These are phyloP conservation scores for Kodamaea ohmeri DNA, from an alignment of 1,139 yeast genomes.

Conservation along the genomic window DNA sequence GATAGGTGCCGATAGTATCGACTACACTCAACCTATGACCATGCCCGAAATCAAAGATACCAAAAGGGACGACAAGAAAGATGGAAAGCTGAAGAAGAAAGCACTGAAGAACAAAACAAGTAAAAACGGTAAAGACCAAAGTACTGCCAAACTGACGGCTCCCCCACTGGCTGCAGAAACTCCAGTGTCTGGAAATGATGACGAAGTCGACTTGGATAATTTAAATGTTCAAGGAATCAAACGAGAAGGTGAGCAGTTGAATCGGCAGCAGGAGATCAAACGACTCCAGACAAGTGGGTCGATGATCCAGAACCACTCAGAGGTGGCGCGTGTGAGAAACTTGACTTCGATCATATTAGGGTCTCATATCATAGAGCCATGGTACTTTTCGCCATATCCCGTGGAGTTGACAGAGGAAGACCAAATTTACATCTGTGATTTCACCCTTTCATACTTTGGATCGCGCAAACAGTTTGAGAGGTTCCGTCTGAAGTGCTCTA, in stretches of 20 bases:
- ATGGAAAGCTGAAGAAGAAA: constrained; percentile 17
- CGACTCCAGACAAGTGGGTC: constrained; percentile 91
- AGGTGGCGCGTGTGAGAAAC: constrained; percentile 88
- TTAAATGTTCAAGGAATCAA: constrained; percentile 79
- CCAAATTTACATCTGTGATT: constrained; percentile 85
- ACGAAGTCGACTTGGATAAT: constrained; percentile 83
- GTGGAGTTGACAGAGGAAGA: constrained; percentile 91
- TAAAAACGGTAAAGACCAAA: constrained; percentile 4
- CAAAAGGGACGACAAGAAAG: constrained; percentile 34
- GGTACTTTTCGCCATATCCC: constrained; percentile 99
- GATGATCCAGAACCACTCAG: constrained; percentile 89
- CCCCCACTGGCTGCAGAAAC: neutral
- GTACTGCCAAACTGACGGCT: no score
- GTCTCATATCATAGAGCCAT: constrained; percentile 89
- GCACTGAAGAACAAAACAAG: constrained; percentile 12
- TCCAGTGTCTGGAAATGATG: constrained; percentile 36
- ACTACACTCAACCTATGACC: constrained; percentile 62
- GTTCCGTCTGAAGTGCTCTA: constrained; percentile 78
- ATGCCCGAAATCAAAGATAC: constrained; percentile 66
- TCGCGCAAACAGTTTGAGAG: constrained; percentile 89
- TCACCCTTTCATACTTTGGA: constrained; percentile 83
- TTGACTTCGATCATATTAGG: constrained; percentile 78
- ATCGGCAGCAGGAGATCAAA: constrained; percentile 88
- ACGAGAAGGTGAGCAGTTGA: constrained; percentile 65
- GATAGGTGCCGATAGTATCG: constrained; percentile 72